Base-by-base conservation (phyloP, 495 filamentous ascomycete species). In the Aspergillus hancockii region DNA sequence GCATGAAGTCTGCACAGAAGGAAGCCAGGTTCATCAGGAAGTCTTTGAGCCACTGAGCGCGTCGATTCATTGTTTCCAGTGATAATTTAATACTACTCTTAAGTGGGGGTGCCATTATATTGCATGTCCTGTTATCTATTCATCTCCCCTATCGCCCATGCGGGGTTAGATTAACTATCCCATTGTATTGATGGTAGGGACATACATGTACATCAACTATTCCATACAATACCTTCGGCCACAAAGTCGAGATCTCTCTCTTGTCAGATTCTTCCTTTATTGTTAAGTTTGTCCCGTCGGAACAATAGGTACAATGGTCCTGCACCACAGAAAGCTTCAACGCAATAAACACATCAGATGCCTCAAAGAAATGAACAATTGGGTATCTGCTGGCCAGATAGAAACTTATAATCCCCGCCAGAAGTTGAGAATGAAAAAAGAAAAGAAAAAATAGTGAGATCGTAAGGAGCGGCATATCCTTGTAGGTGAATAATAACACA, bases 381-480 rank as follows among this genome's bases (percentile, higher is more conserved):
- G 63, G 63, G 63, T 65, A 65, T 65, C 63, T 62, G 63, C 59
- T 65, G 63, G 63, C 56, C 59, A 54, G 34, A 40, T 16, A 56
- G 52, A 55, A 57, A 51, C 25, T 59, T 45, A 54, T 52, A 50
- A 32, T 55, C 28, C 32, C 59, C 52, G 52, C 63, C 63, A 65
- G 53, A 65, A 43, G 56, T 56, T 36, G 13, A 36, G 8, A 12
- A 36, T 10, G 8, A 12, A n/a, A 6, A 41, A 41, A 41, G 31
- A 36, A 49, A 58, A 49, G 28, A 30, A 25, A 28, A 25, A 2
- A 52, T 31, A 5, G 14, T 57, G 52, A 49, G 13, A 62, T 43
- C 31, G 19, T 53, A 54, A 49, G 31, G 51, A 54, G 30, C 43
- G 23, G 50, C 28, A 30, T 34, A 34, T 59, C 57, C 57, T 49